Percentiles rank a stretch among this genome's conserved stretches.
These are phyloP conservation scores for Spergularia azorica DNA, from an alignment of 179 eudicot species.

Conservation along the genomic window DNA sequence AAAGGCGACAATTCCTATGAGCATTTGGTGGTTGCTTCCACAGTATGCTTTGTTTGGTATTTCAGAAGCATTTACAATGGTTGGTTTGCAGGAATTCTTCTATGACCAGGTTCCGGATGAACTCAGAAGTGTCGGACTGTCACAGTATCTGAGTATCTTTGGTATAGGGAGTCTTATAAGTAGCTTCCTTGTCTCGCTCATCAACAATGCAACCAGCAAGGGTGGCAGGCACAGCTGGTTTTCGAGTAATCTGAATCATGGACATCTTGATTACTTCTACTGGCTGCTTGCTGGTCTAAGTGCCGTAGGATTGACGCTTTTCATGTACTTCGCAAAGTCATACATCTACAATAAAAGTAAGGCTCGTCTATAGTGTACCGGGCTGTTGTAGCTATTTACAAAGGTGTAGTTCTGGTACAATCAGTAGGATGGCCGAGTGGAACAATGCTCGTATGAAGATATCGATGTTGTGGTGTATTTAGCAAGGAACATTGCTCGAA, in stretches of 20 bases:
- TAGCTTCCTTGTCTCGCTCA: constrained; percentile 43
- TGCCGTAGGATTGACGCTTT: constrained; percentile 29
- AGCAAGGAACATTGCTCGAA: too few species aligned
- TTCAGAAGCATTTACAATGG: constrained; percentile 49
- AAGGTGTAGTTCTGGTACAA: background rate
- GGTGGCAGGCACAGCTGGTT: constrained; percentile 53
- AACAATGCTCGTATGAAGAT: too few species aligned
- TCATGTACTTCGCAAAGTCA: constrained; percentile 35
- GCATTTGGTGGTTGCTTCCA: constrained; percentile 62
- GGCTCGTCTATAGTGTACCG: background rate
- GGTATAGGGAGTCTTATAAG: constrained; percentile 52
- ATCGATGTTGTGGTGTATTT: too few species aligned
- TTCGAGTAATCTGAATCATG: constrained; percentile 45
- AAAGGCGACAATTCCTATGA: constrained; percentile 47
- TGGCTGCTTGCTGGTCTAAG: constrained; percentile 56
- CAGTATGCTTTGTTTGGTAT: constrained; percentile 47
- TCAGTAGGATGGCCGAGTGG: too few species aligned
- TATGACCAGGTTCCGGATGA: constrained; percentile 55
- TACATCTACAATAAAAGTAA: constrained; percentile 37
- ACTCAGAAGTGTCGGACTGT: constrained; percentile 52
- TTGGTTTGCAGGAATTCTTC: constrained; percentile 68
- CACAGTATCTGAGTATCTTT: constrained; percentile 46
- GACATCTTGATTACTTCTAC: constrained; percentile 65
- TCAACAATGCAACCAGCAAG: constrained; percentile 35
- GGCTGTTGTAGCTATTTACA: too few species aligned